Evolutionary conservation across 164 flowering plant species (phyloP).

Genomic region (Akebia trifoliata): DNA sequence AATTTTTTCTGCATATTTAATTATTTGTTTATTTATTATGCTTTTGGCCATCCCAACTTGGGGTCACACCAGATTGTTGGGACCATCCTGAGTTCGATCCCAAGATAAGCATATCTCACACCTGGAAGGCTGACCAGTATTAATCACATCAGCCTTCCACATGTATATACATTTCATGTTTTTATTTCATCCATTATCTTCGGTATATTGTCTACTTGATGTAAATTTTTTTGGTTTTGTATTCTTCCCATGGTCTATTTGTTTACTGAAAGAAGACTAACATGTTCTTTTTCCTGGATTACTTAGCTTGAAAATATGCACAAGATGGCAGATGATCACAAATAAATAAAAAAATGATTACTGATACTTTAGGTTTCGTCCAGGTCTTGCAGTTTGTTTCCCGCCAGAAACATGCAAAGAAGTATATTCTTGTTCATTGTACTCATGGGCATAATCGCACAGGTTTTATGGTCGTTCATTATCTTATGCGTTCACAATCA

Average conservation of each 20-base stretch:
- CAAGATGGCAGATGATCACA: background rate
- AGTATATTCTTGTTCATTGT: slow-evolving; percentile 84
- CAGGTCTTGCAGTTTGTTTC: slow-evolving; percentile 75
- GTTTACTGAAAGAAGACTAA: background rate
- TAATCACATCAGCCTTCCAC: background rate
- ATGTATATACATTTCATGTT: background rate
- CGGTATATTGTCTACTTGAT: background rate
- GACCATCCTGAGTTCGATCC: no score
- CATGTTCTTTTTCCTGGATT: background rate
- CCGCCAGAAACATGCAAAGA: slow-evolving; percentile 72
- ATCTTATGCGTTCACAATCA: slow-evolving; percentile 68
- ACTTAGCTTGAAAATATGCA: background rate
- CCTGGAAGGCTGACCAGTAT: background rate
- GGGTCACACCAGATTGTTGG: no score
- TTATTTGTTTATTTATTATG: no score
- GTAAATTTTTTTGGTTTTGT: background rate
- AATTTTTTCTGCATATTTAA: no score
- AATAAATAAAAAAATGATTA: background rate
- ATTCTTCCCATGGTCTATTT: background rate
- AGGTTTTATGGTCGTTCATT: slow-evolving; percentile 93
- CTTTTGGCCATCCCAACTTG: no score
- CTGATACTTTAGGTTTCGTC: slow-evolving; percentile 8
- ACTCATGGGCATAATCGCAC: slow-evolving; percentile 99
- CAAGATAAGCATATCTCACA: no score
- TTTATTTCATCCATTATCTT: background rate